Base-by-base conservation (phyloP, 208 protist genomes). In the Trypanosoma grayi region DNA sequence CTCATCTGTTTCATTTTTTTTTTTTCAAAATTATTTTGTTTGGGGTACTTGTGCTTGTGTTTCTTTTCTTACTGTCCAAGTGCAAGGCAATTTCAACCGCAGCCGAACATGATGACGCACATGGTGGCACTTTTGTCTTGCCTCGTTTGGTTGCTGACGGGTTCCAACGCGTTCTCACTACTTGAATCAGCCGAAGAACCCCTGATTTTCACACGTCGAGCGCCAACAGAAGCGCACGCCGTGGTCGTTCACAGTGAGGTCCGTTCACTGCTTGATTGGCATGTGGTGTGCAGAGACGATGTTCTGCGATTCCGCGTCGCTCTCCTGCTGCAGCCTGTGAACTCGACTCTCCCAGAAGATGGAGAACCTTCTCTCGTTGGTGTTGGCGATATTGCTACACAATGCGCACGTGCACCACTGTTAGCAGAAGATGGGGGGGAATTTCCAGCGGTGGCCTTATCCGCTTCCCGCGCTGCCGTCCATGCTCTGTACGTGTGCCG, bases 281-380 rank as follows among this genome's bases (percentile, higher is more conserved):
- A 65, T 28, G 50, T 60, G n/a, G 7, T 71, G 24, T 7, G 22
- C 11, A 50, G 31, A 7, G 40, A 18, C 10, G 13, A 40, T 31
- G 64, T 20, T 5, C 27, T 71, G 50, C 36, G 44, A 28, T 58
- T 71, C 44, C 65, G 50, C 40, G 20, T 71, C 4, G 65, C 50
- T 40, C n/a, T 64, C 20, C 36, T 70, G 1, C 34, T 70, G 14
- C 53, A 37, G 7, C 45, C 44, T 5, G 36, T 30, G n/a, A 51
- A 41, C 28, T 20, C 14, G 22, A 33, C 41, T 54, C 7, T 13
- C 20, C 59, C 50, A 47, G 33, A 60, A 34, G 28, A 13, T 33
- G 37, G 33, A n/a, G 56, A 39, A 25, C 37, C 27, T 39, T 63
- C 47, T 9, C 65, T 71, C 44, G 55, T 28, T 40, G 56, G 31